Percentiles rank a stretch among this genome's conserved stretches.
These are phyloP conservation scores for Berkeleyomyces basicola DNA, from an alignment of 2,329 filamentous ascomycete species.

Conservation along the genomic window DNA sequence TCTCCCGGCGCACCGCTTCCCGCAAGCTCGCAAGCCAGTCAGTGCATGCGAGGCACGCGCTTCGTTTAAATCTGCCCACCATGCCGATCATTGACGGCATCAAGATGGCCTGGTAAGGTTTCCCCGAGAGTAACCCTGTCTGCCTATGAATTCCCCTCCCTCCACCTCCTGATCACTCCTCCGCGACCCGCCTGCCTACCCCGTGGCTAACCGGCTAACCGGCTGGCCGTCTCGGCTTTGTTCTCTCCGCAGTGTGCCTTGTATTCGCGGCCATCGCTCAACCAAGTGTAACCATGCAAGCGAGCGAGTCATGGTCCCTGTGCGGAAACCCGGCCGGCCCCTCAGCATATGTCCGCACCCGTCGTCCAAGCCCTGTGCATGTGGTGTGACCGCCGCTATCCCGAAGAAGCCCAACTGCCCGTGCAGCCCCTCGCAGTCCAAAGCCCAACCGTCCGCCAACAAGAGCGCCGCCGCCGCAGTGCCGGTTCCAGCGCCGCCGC, in stretches of 20 bases:
- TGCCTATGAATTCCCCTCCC: neutral
- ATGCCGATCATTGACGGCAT: constrained; percentile 56
- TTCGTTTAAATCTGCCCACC: constrained; percentile 16
- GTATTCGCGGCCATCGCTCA: constrained; percentile 59
- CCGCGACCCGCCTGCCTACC: neutral
- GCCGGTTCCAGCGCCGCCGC: neutral
- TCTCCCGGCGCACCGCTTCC: too few species aligned
- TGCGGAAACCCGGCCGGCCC: constrained; percentile 55
- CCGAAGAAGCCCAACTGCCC: constrained; percentile 40
- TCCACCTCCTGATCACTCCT: constrained; percentile 4
- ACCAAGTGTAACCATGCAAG: constrained; percentile 55
- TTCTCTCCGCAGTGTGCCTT: constrained; percentile 41
- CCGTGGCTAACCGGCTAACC: constrained; percentile 6
- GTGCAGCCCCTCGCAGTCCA: constrained; percentile 24
- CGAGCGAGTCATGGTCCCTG: constrained; percentile 52
- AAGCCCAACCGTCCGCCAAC: neutral
- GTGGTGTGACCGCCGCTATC: constrained; percentile 48
- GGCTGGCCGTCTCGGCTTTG: neutral
- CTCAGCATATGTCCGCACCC: constrained; percentile 54
- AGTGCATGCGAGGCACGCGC: neutral
- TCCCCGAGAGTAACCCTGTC: constrained; percentile 4
- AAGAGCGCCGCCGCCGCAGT: neutral
- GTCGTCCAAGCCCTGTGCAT: constrained; percentile 42
- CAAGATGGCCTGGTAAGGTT: constrained; percentile 56
- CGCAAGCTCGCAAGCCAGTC: neutral